Base-by-base conservation (phyloP, 768 basidiomycete species). In the Daedaleopsis sinensis region DNA sequence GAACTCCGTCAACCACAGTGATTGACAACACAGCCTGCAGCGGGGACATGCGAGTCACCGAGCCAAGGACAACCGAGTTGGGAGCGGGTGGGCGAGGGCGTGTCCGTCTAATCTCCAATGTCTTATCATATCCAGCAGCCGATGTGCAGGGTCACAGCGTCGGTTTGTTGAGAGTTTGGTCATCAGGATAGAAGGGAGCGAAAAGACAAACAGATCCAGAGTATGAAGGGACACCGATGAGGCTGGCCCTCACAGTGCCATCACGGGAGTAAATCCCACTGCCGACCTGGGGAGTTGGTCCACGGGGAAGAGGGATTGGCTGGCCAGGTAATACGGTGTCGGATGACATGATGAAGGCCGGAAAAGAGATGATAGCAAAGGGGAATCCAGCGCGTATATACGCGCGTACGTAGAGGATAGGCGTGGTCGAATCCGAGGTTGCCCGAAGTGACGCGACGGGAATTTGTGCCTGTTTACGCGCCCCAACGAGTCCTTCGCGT, bases 11-110 rank as follows among this genome's bases (percentile, higher is more conserved):
- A 43, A 96, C 93, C 8, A 94, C 89, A 23, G 87, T 84, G 65
- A 97, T 94, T 2, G 91, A 87, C 19, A 97, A 75, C 55, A 86
- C 80, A 1, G 94, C 95, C 72, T 96, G 93, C 61, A 86, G 73
- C 1, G 94, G 93, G 0, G 92, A 92, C 50, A 96, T 78, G 13
- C 94, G 88, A 6, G 89, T 90, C 35, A 97, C 82, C 32, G 85
- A 85, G 27, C 94, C 95, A 39, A 96, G 83, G 27, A 96, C 84
- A 43, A 91, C 74, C n/a, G 91, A 87, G 66, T 87, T 86, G 37
- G 89, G 82, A 15, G 82, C 75, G 0, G 93, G 93, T 1, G 91
- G 89, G 71, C 85, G 88, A 0, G 90, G 60, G 50, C 90, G 85
- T 1, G 85, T 75, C 48, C 85, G 87, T 57, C 82, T 79, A 63